A percentile compares a stretch with the other conserved stretches of the same genome.
Evolutionary conservation across 345 rosid species (phyloP).

Genomic region (Corchorus capsularis): DNA sequence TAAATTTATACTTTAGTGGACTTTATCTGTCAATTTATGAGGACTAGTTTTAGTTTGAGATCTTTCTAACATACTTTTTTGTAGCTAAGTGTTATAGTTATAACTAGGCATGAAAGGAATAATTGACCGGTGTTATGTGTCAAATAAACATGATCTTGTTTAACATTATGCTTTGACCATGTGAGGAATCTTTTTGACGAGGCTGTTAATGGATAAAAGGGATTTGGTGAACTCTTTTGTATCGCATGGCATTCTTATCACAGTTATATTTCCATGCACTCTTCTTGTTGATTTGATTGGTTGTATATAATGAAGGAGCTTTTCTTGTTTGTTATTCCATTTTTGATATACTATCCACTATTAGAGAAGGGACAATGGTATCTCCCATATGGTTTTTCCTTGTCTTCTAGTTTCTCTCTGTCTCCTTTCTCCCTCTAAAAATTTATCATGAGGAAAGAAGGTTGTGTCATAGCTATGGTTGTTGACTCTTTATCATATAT

Average conservation of each 20-base stretch:
- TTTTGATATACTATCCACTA: not conserved
- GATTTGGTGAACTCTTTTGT: not conserved
- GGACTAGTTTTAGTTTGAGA: not conserved
- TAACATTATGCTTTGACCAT: conserved; percentile 7
- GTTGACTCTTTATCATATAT: not conserved
- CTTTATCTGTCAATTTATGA: not conserved
- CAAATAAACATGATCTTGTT: conserved; percentile 8
- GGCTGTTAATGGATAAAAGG: conserved; percentile 4
- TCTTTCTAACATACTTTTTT: not conserved
- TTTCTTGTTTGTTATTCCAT: conserved; percentile 1
- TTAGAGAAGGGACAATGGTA: not conserved
- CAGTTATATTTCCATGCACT: not conserved
- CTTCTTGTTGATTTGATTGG: not conserved
- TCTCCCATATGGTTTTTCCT: not conserved
- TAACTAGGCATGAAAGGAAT: not conserved
- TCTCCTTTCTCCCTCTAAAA: not conserved
- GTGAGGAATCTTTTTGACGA: not conserved
- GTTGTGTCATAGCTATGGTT: not conserved
- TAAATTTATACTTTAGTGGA: not conserved
- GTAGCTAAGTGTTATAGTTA: not conserved
- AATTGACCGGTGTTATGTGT: not conserved
- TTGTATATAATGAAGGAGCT: not conserved
- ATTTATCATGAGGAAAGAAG: not conserved
- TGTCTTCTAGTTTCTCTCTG: not conserved
- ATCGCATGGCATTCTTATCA: not conserved